Conservation (phyloP, 2,329 filamentous ascomycete genomes). For the Xylariaceae sp. region DNA sequence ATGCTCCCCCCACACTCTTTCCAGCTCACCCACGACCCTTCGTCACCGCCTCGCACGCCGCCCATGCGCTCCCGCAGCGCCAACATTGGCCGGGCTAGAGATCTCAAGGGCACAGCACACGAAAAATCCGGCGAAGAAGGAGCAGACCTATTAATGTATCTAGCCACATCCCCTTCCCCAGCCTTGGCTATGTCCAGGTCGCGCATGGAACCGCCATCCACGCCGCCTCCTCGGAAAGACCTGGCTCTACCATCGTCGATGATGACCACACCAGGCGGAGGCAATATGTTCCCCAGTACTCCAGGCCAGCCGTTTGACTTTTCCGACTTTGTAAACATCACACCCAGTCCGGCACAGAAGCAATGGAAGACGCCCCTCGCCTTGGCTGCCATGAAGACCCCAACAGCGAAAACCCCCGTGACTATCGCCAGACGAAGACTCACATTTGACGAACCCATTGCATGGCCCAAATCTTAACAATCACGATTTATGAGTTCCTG, state of each 20-base stretch:
- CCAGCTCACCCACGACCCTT: slow-evolving; percentile 57
- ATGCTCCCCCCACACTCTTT: slow-evolving; percentile 75
- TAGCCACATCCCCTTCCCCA: slow-evolving; percentile 87
- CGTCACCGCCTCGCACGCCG: slow-evolving; percentile 85
- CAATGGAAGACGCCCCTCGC: slow-evolving; percentile 78
- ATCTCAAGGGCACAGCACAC: slow-evolving; percentile 37
- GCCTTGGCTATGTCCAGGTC: slow-evolving; percentile 56
- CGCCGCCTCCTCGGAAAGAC: slow-evolving; percentile 69
- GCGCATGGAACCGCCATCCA: slow-evolving; percentile 67
- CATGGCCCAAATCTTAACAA: too few species aligned
- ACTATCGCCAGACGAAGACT: slow-evolving; percentile 71
- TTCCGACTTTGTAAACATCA: slow-evolving; percentile 95
- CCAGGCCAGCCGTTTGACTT: slow-evolving; percentile 87
- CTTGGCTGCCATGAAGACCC: slow-evolving; percentile 34
- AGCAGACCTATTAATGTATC: slow-evolving; percentile 74
- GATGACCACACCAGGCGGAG: slow-evolving; percentile 80
- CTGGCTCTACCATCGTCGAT: slow-evolving; percentile 73
- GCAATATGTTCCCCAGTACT: slow-evolving; percentile 68
- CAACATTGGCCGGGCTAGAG: slow-evolving; percentile 44
- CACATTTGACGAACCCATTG: slow-evolving; percentile 73
- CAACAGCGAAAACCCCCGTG: slow-evolving; percentile 48
- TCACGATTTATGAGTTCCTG: too few species aligned
- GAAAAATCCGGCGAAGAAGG: slow-evolving; percentile 71
- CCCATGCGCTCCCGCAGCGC: slow-evolving; percentile 56
- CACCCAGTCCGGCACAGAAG: slow-evolving; percentile 88